Percentiles rank a stretch among this genome's conserved stretches.
Evolutionary conservation across 441 rosid species (phyloP).

Genomic region (Gossypium laxum): DNA sequence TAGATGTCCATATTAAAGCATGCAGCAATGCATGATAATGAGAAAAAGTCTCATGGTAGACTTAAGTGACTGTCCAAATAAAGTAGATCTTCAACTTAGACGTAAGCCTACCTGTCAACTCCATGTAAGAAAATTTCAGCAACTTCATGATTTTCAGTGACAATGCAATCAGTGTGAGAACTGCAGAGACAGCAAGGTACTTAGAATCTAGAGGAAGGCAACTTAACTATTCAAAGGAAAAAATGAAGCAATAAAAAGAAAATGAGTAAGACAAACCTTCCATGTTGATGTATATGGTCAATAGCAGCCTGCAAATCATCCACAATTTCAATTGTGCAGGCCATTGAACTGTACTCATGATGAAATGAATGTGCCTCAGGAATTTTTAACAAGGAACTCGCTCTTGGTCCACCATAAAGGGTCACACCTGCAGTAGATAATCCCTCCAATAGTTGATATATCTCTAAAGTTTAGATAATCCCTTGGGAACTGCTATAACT

Average conservation of each 20-base stretch:
- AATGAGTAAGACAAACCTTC: slow-evolving; percentile 34
- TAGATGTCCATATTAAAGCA: neutral
- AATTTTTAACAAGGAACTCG: slow-evolving; percentile 35
- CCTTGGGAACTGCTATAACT: neutral
- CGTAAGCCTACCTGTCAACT: slow-evolving; percentile 32
- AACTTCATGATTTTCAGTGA: slow-evolving; percentile 28
- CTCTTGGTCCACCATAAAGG: slow-evolving; percentile 57
- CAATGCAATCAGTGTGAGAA: slow-evolving; percentile 39
- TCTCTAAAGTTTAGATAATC: neutral
- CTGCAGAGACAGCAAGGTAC: slow-evolving; percentile 18
- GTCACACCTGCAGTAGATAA: slow-evolving; percentile 36
- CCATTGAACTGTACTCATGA: slow-evolving; percentile 54
- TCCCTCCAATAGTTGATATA: neutral
- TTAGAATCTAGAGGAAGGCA: neutral
- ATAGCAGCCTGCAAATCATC: slow-evolving; percentile 56
- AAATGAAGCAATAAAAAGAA: slow-evolving; percentile 3
- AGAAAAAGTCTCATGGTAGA: neutral
- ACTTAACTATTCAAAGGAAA: neutral
- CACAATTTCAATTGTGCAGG: slow-evolving; percentile 61
- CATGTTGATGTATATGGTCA: slow-evolving; percentile 58
- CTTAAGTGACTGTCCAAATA: neutral
- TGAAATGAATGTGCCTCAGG: slow-evolving; percentile 43
- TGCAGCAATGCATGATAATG: neutral
- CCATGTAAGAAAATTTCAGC: slow-evolving; percentile 27
- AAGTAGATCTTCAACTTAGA: slow-evolving; percentile 1